Base-by-base conservation (phyloP, 345 rosid species). In the Citrus unshiu region DNA sequence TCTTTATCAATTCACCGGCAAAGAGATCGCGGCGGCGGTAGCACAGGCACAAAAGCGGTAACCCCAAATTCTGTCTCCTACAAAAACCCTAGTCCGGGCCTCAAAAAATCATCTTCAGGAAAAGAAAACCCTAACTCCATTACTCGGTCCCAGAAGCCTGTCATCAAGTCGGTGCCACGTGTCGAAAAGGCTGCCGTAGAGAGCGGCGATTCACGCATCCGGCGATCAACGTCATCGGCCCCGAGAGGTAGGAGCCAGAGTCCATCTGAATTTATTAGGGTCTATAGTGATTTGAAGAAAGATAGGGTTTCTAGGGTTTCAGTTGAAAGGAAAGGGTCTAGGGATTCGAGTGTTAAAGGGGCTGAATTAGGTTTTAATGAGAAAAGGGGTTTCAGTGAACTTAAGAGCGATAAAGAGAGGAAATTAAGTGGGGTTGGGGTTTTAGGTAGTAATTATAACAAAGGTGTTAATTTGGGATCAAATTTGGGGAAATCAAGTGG, bases 201-300 rank as follows among this genome's bases (percentile, higher is more conserved):
- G 58, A 29, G 30, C 25, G 37, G 76, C 0, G 90, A 86, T 25
- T 81, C 81, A 40, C 91, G 87, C 68, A 32, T 81, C 40, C 91
- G 93, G 74, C 43, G 88, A 73, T 90, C 94, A 18, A 74, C 87
- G 72, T 87, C 95, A 21, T 85, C 91, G 62, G 92, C 75, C 7
- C 83, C 90, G 5, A 89, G 97, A 93, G 98, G 97, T 87, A 90
- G 97, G 88, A 90, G 93, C 74, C 84, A 90, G 68, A 91, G 97
- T 68, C 98, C 98, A 1, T 94, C 96, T 72, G 95, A 91, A 63
- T 88, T 91, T 43, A 78, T 89, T 72, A 85, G 85, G 76, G 92
- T 80, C 62, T 88, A 85, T 70, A 85, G 86, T 9, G 94, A 86
- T 84, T 67, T 69, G 79, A 89, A 79, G 75, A 86, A 77, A 75